These are phyloP conservation scores for Funneliformis mosseae DNA, from an alignment of 192 early-diverging fungal species.

Conservation along the genomic window DNA sequence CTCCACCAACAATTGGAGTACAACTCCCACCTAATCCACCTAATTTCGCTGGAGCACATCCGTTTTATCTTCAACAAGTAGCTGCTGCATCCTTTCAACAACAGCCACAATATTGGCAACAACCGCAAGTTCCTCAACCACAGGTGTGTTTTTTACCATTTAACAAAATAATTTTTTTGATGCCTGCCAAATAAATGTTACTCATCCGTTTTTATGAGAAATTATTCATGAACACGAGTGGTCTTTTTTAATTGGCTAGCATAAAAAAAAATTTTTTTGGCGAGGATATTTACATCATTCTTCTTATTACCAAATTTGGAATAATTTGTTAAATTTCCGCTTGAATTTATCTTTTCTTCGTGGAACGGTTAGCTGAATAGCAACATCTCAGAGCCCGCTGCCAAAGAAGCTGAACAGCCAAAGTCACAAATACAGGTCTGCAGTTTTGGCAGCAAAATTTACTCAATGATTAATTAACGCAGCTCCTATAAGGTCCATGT, in stretches of 20 bases:
- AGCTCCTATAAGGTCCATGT: constrained; percentile 20
- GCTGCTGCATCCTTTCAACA: constrained; percentile 37
- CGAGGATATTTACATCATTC: neutral
- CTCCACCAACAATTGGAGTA: constrained; percentile 19
- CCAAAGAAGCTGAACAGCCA: constrained; percentile 35
- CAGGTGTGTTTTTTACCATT: constrained; percentile 36
- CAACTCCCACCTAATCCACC: constrained; percentile 14
- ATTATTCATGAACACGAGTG: neutral
- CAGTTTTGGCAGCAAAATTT: constrained; percentile 27
- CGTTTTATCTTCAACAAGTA: constrained; percentile 43
- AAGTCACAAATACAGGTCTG: constrained; percentile 32
- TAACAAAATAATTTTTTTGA: neutral
- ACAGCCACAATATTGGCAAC: constrained; percentile 42
- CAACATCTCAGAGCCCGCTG: constrained; percentile 21
- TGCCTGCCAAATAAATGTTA: constrained; percentile 4
- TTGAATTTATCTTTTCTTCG: neutral
- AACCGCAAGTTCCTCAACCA: constrained; percentile 26
- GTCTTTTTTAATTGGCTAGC: neutral
- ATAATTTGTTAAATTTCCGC: neutral
- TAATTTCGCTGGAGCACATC: constrained; percentile 33
- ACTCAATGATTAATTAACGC: constrained; percentile 24
- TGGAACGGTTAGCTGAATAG: neutral
- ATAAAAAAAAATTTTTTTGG: too few species aligned
- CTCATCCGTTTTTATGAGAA: constrained; percentile 10
- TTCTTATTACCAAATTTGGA: neutral